Evolutionary conservation across 163 green algal genomes (phyloP), one percentile per base, ranked within the genome.

Genomic region (Scenedesmus sp.): DNA sequence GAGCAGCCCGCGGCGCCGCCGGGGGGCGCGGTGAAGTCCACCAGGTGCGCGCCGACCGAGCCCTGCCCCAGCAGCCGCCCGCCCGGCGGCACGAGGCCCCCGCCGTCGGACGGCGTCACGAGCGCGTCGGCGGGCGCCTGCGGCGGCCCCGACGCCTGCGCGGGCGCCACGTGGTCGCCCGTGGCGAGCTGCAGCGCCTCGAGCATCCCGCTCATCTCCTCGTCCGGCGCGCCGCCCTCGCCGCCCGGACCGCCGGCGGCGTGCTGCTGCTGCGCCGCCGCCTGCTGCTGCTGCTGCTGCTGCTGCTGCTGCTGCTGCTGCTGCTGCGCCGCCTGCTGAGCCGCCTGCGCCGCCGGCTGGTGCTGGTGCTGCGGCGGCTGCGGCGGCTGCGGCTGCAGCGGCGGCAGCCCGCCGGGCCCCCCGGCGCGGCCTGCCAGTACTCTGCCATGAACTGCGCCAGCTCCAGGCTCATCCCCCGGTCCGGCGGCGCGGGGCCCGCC

Each of bases 131-230:
- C 42, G 39, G 20, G 26, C 17, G 11, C 11, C 29, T 29, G 31
- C 44, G 58, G 26, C 48, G 65, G 47, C 60, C 47, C 65, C 48
- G 48, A 14, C 18, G 28, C 3, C 42, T 57, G 4, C 60, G 15
- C 3, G 58, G n/a, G 11, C 29, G 18, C 29, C 31, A 26, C 29
- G 29, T 69, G 60, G 29, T 69, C 29, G 6, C 31, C 66, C 28
- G 17, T 47, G 9, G 44, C 66, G 3, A 75, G 24, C 54, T 77
- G 69, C 36, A 77, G 50, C 11, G 45, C 69, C 28, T 77, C 69
- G 9, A 77, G 31, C 69, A 77, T 54, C 1, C 54, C 69, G 33
- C 69, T 77, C 53, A 77, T 58, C 10, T 57, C 69, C 7, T 77
- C 69, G 22, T 67, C 54, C 15, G 54, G n/a, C n/a, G n/a, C n/a